A percentile compares a stretch with the other conserved stretches of the same genome.
Evolutionary conservation across 345 rosid genomes (phyloP).

Genomic region (Arabis hirsuta): DNA sequence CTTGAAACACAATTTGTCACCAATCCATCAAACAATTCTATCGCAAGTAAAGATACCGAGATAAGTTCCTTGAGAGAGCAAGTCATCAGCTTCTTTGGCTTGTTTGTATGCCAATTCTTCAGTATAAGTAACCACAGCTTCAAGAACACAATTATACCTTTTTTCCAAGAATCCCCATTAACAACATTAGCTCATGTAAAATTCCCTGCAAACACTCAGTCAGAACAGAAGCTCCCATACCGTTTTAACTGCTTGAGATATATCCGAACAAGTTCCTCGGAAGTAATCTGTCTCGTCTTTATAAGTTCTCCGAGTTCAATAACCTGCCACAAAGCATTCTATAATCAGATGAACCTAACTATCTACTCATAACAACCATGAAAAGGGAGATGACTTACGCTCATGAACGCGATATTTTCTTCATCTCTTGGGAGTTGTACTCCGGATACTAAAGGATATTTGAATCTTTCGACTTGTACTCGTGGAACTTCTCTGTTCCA

Average conservation of each 20-base stretch:
- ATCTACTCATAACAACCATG: neutral
- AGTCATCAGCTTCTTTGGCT: constrained; percentile 82
- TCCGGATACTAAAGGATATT: constrained; percentile 49
- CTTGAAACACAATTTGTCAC: neutral
- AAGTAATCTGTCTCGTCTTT: constrained; percentile 71
- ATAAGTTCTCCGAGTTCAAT: constrained; percentile 81
- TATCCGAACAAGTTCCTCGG: constrained; percentile 62
- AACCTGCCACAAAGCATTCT: constrained; percentile 51
- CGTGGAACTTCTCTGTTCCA: constrained; percentile 51
- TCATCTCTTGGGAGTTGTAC: constrained; percentile 54
- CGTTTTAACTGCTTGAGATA: constrained; percentile 70
- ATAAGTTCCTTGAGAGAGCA: constrained; percentile 76
- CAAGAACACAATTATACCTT: constrained; percentile 76
- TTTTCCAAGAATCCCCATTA: constrained; percentile 24
- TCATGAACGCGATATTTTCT: constrained; percentile 85
- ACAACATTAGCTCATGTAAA: constrained; percentile 18
- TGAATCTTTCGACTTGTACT: constrained; percentile 47
- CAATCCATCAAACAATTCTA: constrained; percentile 63
- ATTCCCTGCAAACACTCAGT: neutral
- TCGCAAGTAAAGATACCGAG: constrained; percentile 53
- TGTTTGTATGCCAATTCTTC: constrained; percentile 81
- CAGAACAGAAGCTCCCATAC: constrained; percentile 40
- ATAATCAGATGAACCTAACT: constrained; percentile 18
- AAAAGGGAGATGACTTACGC: constrained; percentile 48
- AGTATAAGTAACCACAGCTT: constrained; percentile 73